A percentile compares a stretch with the other conserved stretches of the same genome.
These are phyloP conservation scores for Phytophthora aleatoria DNA, from an alignment of 352 stramenopile genomes.

Conservation along the genomic window DNA sequence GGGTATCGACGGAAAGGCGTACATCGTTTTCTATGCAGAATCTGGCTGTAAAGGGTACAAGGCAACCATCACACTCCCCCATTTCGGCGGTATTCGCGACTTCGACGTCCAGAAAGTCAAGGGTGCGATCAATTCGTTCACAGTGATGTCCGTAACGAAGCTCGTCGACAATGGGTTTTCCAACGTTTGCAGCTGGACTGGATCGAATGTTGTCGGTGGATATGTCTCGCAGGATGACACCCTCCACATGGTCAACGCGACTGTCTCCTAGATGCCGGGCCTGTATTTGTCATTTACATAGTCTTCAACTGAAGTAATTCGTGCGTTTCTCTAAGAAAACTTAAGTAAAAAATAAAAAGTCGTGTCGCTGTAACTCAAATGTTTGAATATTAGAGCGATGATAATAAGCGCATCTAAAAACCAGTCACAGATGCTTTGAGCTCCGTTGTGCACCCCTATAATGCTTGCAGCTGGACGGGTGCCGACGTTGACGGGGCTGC, in stretches of 20 bases:
- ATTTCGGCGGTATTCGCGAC: slow-evolving; percentile 23
- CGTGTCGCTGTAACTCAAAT: no score
- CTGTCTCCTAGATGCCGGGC: background rate
- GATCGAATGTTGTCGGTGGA: slow-evolving; percentile 23
- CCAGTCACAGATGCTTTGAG: no score
- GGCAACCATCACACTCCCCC: slow-evolving; percentile 12
- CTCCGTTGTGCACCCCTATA: no score
- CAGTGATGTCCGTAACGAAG: slow-evolving; percentile 4
- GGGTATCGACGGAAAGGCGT: slow-evolving; percentile 17
- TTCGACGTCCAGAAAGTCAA: slow-evolving; percentile 22
- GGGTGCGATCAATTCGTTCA: slow-evolving; percentile 24
- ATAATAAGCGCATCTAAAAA: no score
- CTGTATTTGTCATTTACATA: no score
- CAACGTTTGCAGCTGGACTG: slow-evolving; percentile 27
- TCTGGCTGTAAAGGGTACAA: slow-evolving; percentile 14
- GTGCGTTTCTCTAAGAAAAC: no score
- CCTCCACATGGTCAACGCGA: slow-evolving; percentile 19
- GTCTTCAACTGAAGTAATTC: no score
- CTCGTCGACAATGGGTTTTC: slow-evolving; percentile 21
- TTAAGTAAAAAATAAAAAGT: no score
- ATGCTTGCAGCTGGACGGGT: no score
- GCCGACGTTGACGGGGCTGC: no score
- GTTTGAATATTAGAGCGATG: no score
- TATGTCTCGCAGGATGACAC: slow-evolving; percentile 19
- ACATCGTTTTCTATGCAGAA: slow-evolving; percentile 34